Conservation (phyloP, 2,329 filamentous ascomycete genomes). For the Penicillium sp. region DNA sequence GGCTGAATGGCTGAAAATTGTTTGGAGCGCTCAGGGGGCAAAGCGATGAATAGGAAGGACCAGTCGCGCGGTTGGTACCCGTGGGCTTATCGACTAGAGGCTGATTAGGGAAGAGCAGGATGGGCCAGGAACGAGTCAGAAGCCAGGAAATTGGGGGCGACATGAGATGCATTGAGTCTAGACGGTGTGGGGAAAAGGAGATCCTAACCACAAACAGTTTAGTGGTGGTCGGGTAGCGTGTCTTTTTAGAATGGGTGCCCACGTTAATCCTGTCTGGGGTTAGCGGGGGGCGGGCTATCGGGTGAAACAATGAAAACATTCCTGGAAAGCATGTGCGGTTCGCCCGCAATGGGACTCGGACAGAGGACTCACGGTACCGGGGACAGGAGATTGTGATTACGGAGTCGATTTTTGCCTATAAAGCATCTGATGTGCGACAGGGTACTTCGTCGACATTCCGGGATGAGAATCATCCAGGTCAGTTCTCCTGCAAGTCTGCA, state of each 20-base stretch:
- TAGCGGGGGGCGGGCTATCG: conserved; percentile 1
- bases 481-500: too few relatives aligned
- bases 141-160: background rate
- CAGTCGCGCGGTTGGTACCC: background rate
- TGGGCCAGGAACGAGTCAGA: background rate
- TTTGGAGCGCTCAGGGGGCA: background rate
- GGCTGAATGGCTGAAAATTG: conserved; percentile 1
- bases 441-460: background rate
- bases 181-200: background rate
- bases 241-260: background rate
- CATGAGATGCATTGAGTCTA: conserved; percentile 1
- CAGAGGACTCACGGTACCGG: background rate
- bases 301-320: conserved; percentile 1
- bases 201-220: background rate
- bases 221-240: background rate
- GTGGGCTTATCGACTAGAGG: background rate
- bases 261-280: conserved; percentile 4
- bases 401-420: background rate
- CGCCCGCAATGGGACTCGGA: background rate
- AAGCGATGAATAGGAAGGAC: background rate
- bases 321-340: background rate
- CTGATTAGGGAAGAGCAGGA: background rate
- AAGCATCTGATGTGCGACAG: background rate
- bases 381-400: too few relatives aligned
- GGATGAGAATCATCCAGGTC: background rate